Conservation (phyloP, 2,329 filamentous ascomycete genomes). For the Ciborinia camelliae region DNA sequence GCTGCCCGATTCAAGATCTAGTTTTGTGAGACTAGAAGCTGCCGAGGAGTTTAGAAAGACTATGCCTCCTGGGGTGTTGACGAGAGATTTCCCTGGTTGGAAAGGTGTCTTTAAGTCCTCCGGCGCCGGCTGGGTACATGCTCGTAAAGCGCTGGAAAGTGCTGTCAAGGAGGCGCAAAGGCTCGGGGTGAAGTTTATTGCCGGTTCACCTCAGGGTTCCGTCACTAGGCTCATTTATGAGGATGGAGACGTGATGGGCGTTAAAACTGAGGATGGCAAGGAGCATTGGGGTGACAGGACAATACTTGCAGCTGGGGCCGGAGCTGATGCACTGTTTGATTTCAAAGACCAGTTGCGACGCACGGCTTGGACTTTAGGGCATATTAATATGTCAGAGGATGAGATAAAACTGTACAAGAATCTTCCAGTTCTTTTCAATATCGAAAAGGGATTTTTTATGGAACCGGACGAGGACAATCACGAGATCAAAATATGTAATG, state of each 20-base stretch:
- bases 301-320: slow-evolving; percentile 50
- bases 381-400: slow-evolving; percentile 47
- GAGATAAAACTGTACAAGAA: slow-evolving; percentile 46
- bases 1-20: slow-evolving; percentile 35
- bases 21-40: slow-evolving; percentile 40
- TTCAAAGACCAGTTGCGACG: slow-evolving; percentile 51
- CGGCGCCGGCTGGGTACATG: slow-evolving; percentile 53
- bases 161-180: slow-evolving; percentile 45
- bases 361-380: slow-evolving; percentile 52
- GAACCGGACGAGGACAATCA: slow-evolving; percentile 46
- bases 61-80: slow-evolving; percentile 51
- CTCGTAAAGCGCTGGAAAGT: slow-evolving; percentile 47
- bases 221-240: slow-evolving; percentile 42
- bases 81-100: slow-evolving; percentile 49
- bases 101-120: slow-evolving; percentile 46
- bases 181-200: slow-evolving; percentile 48
- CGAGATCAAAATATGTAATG: slow-evolving; percentile 51
- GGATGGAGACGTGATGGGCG: slow-evolving; percentile 43
- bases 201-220: slow-evolving; percentile 40
- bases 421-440: slow-evolving; percentile 48
- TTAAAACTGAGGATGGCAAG: slow-evolving; percentile 43
- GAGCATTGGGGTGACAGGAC: slow-evolving; percentile 43
- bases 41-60: slow-evolving; percentile 47
- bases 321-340: slow-evolving; percentile 46
- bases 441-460: slow-evolving; percentile 50